phyloP scores from a whole-genome alignment of 768 basidiomycete species.

The Pseudohyphozyma bogoriensis region DNA sequence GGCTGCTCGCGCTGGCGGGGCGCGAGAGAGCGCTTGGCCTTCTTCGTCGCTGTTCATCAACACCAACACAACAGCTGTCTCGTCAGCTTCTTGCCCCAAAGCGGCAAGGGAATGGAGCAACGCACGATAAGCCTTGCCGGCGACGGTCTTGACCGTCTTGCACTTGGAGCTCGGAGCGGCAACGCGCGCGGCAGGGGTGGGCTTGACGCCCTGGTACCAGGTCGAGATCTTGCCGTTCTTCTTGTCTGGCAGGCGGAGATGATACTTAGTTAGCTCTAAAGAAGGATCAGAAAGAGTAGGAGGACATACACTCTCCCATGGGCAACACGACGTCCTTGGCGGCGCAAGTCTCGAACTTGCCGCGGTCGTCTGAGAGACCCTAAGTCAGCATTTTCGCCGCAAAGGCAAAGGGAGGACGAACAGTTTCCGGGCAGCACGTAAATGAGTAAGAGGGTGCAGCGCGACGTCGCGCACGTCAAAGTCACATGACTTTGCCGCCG shows the following conservation, averaged over 20 bases:
- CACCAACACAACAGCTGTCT: no score
- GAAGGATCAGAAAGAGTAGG: neutral
- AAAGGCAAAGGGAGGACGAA: no score
- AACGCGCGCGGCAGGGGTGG: neutral
- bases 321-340: neutral
- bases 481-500: no score
- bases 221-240: conserved; percentile 44
- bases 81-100: neutral
- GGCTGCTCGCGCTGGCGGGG: no score
- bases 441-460: no score
- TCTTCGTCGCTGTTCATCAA: neutral
- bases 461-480: no score
- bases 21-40: no score
- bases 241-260: conserved; percentile 63
- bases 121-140: neutral
- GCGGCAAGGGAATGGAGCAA: neutral
- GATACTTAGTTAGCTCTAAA: conserved; percentile 5
- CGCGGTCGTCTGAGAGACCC: no score
- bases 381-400: no score
- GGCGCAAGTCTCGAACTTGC: no score
- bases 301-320: neutral
- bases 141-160: neutral
- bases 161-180: neutral
- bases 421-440: no score
- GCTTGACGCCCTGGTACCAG: conserved; percentile 46